Base-by-base conservation (phyloP, 805 yeast genomes). In the Zygoascus bituminiphila region DNA sequence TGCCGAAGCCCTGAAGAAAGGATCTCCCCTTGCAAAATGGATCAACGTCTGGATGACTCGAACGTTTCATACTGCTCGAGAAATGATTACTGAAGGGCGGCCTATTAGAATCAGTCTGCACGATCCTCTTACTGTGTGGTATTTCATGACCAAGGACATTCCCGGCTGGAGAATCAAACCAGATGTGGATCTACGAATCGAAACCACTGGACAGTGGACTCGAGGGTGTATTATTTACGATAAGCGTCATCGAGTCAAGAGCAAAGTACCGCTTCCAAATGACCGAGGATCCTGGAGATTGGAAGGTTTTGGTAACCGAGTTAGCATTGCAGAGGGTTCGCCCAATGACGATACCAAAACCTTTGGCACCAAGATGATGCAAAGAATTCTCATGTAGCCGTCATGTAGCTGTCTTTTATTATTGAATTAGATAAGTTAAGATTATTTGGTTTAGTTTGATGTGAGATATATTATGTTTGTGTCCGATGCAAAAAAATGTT, bases 111-210 rank as follows among this genome's bases (percentile, higher is more conserved):
- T 43, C 2, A 9, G 21, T 24, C 19, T 43, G 7, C 72, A 68
- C 43, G 72, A 68, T 49, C 72, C 72, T n/a, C 56, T 68, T 33
- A 63, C 71, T 2, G 57, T 61, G 19, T 64, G 57, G 44, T 68
- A 61, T 48, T 64, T 64, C 12, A 45, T 64, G 14, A 24, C 43
- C 19, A 51, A 48, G 2, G 41, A 42, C 9, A 44, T 37, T 10
- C 47, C 48, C 6, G 44, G 23, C 26, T 51, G 60, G 55, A 53
- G 57, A 50, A 42, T 56, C 3, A 51, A 54, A 2, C 47, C 53
- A 19, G 44, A 41, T 10, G 52, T 52, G 39, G 73, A 69, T 45
- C 56, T 70, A 5, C 61, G 73, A 22, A 67, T 68, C 8, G 74
- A 69, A 51, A 54, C 66, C 12, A 48, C 17, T n/a, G 73, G 74